Conservation (phyloP, 768 basidiomycete genomes). For the Calvatia gigantea region DNA sequence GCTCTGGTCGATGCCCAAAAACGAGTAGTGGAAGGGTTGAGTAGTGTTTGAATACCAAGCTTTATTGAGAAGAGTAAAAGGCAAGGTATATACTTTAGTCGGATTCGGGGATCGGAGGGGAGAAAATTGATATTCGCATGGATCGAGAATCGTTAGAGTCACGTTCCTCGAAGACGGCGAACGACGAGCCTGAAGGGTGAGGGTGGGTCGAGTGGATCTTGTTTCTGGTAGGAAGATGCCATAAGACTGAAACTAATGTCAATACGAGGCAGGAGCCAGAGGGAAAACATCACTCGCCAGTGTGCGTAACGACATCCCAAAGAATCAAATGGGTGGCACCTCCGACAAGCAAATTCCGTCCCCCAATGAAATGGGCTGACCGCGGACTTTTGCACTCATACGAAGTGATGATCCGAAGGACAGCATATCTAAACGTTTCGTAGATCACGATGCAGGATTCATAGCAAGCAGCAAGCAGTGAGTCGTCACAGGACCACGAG, state of each 20-base stretch:
- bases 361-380: slow-evolving; percentile 65
- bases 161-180: slow-evolving; percentile 51
- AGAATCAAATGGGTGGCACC: slow-evolving; percentile 50
- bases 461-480: slow-evolving; percentile 74
- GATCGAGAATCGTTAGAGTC: slow-evolving; percentile 20
- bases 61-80: slow-evolving; percentile 59
- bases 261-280: background rate
- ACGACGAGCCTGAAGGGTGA: slow-evolving; percentile 54
- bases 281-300: slow-evolving; percentile 40
- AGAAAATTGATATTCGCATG: slow-evolving; percentile 48
- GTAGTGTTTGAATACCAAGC: slow-evolving; percentile 27
- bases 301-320: slow-evolving; percentile 69
- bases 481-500: slow-evolving; percentile 84
- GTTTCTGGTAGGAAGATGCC: slow-evolving; percentile 42
- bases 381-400: slow-evolving; percentile 46
- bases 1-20: slow-evolving; percentile 61
- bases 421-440: slow-evolving; percentile 58
- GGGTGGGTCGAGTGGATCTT: slow-evolving; percentile 45
- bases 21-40: slow-evolving; percentile 2
- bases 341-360: slow-evolving; percentile 60
- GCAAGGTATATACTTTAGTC: slow-evolving; percentile 40
- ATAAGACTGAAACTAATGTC: slow-evolving; percentile 44
- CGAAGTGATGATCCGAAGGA: slow-evolving; percentile 57
- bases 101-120: slow-evolving; percentile 42
- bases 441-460: slow-evolving; percentile 70